A percentile compares a stretch with the other conserved stretches of the same genome.
These are phyloP conservation scores for Olyra latifolia DNA, from an alignment of 176 grass and related monocot species.

Conservation along the genomic window DNA sequence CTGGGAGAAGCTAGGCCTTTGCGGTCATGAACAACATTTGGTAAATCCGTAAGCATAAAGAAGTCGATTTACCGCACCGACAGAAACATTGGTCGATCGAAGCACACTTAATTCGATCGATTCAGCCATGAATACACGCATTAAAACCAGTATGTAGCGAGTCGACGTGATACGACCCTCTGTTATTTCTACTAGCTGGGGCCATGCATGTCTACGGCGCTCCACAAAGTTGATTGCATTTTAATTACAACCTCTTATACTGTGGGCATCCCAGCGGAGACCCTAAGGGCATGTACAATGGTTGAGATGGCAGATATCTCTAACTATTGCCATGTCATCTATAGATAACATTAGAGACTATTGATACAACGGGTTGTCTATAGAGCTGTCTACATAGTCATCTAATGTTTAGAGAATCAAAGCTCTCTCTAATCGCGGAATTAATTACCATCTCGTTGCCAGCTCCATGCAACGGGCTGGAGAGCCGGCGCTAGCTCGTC, in stretches of 20 bases:
- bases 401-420: no score
- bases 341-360: no score
- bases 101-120: constrained; percentile 30
- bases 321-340: no score
- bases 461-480: no score
- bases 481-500: no score
- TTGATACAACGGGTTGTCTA: no score
- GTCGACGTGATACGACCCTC: neutral
- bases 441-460: no score
- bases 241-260: neutral
- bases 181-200: neutral
- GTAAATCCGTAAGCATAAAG: neutral
- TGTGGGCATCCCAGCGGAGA: no score
- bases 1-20: constrained; percentile 34
- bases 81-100: neutral
- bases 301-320: no score
- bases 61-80: constrained; percentile 37
- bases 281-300: no score
- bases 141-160: constrained; percentile 9
- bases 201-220: constrained; percentile 1
- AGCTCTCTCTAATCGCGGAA: no score
- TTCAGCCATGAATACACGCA: constrained; percentile 32
- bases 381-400: no score
- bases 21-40: neutral
- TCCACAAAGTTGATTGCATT: constrained; percentile 7